Conservation (phyloP, 768 basidiomycete species). For the Leccinum obscurum region DNA sequence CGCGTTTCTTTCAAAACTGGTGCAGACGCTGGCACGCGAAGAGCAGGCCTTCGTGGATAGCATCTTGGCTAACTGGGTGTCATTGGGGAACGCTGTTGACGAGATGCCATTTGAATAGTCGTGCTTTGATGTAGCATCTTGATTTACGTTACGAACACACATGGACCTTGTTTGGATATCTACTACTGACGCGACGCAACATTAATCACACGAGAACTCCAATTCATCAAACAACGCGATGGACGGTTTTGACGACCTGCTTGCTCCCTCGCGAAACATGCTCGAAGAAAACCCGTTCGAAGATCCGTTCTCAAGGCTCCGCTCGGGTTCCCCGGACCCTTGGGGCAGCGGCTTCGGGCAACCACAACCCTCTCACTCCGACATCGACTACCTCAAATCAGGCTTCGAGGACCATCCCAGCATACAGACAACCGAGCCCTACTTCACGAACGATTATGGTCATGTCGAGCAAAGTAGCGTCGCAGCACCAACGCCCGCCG, state of each 20-base stretch:
- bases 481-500: constrained; percentile 26
- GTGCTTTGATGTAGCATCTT: constrained; percentile 15
- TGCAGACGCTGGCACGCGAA: constrained; percentile 71
- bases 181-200: neutral
- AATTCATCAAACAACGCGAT: constrained; percentile 35
- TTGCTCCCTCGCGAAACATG: constrained; percentile 56
- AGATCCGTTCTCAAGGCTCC: constrained; percentile 62
- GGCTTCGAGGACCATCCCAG: constrained; percentile 29
- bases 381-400: constrained; percentile 31
- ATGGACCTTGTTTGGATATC: constrained; percentile 11
- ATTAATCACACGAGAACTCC: neutral
- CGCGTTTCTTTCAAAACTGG: constrained; percentile 69
- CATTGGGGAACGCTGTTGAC: constrained; percentile 67
- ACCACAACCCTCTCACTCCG: constrained; percentile 19
- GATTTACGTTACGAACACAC: constrained; percentile 13
- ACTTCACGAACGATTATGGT: constrained; percentile 35
- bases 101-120: constrained; percentile 83
- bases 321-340: constrained; percentile 72
- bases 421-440: constrained; percentile 34
- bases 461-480: constrained; percentile 29
- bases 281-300: constrained; percentile 79
- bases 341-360: constrained; percentile 68
- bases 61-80: constrained; percentile 71
- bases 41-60: constrained; percentile 68
- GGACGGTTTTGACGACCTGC: constrained; percentile 80